These are phyloP conservation scores for Metarhizium robertsii DNA, from an alignment of 2,329 filamentous ascomycete genomes.

Conservation along the genomic window DNA sequence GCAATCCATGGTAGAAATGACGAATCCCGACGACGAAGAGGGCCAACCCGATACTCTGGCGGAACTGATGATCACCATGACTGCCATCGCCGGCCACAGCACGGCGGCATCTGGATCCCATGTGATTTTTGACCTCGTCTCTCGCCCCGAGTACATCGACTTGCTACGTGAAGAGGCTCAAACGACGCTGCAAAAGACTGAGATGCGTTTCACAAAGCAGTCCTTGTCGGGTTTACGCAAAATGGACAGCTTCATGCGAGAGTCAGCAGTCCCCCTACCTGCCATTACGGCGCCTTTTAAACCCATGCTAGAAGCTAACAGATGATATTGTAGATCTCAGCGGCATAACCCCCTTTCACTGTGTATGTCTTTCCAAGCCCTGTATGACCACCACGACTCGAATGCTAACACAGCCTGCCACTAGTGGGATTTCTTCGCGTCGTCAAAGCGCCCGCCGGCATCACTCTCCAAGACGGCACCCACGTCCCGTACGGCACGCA, in stretches of 20 bases:
- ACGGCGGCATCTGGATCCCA: conserved; percentile 6
- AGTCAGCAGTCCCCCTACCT: conserved; percentile 1
- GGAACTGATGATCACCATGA: conserved; percentile 3
- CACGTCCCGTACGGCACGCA: conserved; percentile 6
- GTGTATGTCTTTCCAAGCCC: neutral
- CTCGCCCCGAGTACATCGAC: conserved; percentile 1
- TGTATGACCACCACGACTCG: no score
- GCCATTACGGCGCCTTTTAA: neutral
- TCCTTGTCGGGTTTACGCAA: conserved; percentile 4
- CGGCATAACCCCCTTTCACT: conserved; percentile 5
- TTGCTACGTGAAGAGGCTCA: conserved; percentile 4
- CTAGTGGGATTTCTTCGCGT: conserved; percentile 8
- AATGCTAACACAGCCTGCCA: neutral
- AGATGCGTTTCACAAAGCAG: conserved; percentile 2
- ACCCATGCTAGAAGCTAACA: neutral
- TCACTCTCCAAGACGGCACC: conserved; percentile 7
- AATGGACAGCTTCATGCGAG: conserved; percentile 9
- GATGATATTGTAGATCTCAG: conserved; percentile 4
- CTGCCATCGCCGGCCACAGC: conserved; percentile 7
- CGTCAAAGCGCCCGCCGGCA: conserved; percentile 6
- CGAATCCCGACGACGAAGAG: neutral
- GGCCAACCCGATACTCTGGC: conserved; percentile 1
- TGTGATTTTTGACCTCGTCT: conserved; percentile 4
- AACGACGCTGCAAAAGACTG: neutral
- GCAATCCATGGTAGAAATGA: conserved; percentile 7